A percentile compares a stretch with the other conserved stretches of the same genome.
phyloP scores from a whole-genome alignment of 2,329 filamentous ascomycete species.

The Volutella citrinella region DNA sequence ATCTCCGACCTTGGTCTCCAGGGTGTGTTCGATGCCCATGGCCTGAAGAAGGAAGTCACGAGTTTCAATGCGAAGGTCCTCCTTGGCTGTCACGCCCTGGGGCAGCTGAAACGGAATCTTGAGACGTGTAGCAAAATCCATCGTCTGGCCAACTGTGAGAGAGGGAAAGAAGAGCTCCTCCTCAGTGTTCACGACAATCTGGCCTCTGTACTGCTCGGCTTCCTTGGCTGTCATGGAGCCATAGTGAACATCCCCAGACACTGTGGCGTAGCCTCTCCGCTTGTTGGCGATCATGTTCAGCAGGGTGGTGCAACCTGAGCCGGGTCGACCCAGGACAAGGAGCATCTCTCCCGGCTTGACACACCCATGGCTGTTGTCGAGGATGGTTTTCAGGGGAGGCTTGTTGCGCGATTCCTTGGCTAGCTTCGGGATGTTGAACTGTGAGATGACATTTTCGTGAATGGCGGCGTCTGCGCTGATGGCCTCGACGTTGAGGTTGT shows the following conservation, averaged over 20 bases:
- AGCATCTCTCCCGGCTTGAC: slow-evolving; percentile 73
- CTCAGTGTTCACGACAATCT: slow-evolving; percentile 69
- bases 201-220: slow-evolving; percentile 48
- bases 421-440: slow-evolving; percentile 54
- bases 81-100: slow-evolving; percentile 35
- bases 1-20: slow-evolving; percentile 65
- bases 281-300: slow-evolving; percentile 68
- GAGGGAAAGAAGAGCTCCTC: slow-evolving; percentile 65
- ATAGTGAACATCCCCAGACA: slow-evolving; percentile 58
- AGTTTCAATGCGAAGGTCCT: slow-evolving; percentile 44
- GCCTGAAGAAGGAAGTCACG: slow-evolving; percentile 56
- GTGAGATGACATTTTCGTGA: slow-evolving; percentile 62
- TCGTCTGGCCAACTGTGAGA: slow-evolving; percentile 67
- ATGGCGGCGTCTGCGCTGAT: slow-evolving; percentile 59
- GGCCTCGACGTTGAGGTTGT: slow-evolving; percentile 61
- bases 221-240: slow-evolving; percentile 49
- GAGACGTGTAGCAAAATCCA: slow-evolving; percentile 65
- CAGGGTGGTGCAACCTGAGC: slow-evolving; percentile 68
- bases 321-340: slow-evolving; percentile 65
- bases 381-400: slow-evolving; percentile 60
- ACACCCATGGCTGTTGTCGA: slow-evolving; percentile 64
- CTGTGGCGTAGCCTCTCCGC: slow-evolving; percentile 54
- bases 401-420: slow-evolving; percentile 51
- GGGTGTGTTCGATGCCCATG: slow-evolving; percentile 57
- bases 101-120: slow-evolving; percentile 52